Conservation (phyloP, 805 yeast species). For the Torulaspora gathmanii region DNA sequence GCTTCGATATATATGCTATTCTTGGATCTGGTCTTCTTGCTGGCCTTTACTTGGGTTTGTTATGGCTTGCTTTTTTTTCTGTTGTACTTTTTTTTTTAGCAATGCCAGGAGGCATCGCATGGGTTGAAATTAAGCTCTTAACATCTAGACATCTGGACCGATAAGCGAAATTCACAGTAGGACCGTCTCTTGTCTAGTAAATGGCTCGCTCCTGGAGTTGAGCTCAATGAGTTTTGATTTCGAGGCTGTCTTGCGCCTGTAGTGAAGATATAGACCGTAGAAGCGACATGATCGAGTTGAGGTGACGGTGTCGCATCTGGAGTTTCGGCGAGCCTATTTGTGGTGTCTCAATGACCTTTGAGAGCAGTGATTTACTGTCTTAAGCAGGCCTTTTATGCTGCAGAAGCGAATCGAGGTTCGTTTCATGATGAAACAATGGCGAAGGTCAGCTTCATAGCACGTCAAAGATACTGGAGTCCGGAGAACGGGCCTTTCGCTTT, state of each 20-base stretch:
- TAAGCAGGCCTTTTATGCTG: too few species aligned
- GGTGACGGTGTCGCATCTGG: too few species aligned
- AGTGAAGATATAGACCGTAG: too few species aligned
- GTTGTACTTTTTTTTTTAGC: not conserved
- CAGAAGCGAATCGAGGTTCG: too few species aligned
- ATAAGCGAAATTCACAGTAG: not conserved
- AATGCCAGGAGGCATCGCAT: not conserved
- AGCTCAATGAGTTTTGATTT: too few species aligned
- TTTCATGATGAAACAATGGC: not conserved
- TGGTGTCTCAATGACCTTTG: too few species aligned
- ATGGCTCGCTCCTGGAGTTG: too few species aligned
- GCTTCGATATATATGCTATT: not conserved
- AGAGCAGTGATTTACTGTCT: too few species aligned
- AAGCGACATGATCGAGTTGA: too few species aligned
- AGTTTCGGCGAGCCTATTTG: too few species aligned
- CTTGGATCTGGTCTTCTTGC: conserved; percentile 2
- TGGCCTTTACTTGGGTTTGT: conserved; percentile 1
- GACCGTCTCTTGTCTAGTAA: too few species aligned
- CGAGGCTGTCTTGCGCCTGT: too few species aligned
- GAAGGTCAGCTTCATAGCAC: not conserved
- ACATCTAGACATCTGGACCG: not conserved
- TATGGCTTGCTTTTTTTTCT: conserved; percentile 7
- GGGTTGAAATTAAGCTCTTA: not conserved
- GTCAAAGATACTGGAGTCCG: conserved; percentile 4
- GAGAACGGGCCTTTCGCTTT: conserved; percentile 18